A percentile compares a stretch with the other conserved stretches of the same genome.
Conservation (phyloP, 768 basidiomycete genomes). For the Termitomyces sp. region DNA sequence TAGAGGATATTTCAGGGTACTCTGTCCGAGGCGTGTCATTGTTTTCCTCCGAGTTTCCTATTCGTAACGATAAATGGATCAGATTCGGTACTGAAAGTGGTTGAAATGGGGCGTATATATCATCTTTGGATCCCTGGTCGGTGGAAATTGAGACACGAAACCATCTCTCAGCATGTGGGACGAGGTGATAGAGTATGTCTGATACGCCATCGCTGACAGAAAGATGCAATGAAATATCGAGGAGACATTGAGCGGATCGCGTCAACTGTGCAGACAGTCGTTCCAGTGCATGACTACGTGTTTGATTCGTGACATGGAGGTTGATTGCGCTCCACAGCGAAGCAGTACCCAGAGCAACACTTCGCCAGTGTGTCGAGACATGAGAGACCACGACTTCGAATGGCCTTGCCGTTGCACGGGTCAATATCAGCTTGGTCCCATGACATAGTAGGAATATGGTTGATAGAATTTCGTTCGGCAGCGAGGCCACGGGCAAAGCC, state of each 20-base stretch:
- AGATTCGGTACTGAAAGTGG: conserved; percentile 26
- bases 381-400: conserved; percentile 39
- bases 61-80: conserved; percentile 33
- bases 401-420: conserved; percentile 6
- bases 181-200: conserved; percentile 25
- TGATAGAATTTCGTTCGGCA: conserved; percentile 37
- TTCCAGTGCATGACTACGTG: conserved; percentile 15
- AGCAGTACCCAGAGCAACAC: conserved; percentile 32
- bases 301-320: conserved; percentile 21
- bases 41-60: conserved; percentile 22
- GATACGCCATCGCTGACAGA: conserved; percentile 18
- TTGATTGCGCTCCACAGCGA: conserved; percentile 40
- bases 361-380: conserved; percentile 41
- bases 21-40: conserved; percentile 24
- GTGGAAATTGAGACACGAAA: conserved; percentile 29
- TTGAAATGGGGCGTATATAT: conserved; percentile 24
- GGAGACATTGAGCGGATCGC: conserved; percentile 30
- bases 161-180: conserved; percentile 34
- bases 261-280: conserved; percentile 31
- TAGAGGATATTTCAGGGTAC: conserved; percentile 21
- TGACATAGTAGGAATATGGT: conserved; percentile 33
- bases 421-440: conserved; percentile 7
- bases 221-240: conserved; percentile 31
- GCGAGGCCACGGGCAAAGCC: conserved; percentile 24
- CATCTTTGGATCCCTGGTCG: conserved; percentile 15